Percentiles rank a stretch among this genome's conserved stretches.
These are phyloP conservation scores for Xylaria longipes DNA, from an alignment of 495 filamentous ascomycete species.

Conservation along the genomic window DNA sequence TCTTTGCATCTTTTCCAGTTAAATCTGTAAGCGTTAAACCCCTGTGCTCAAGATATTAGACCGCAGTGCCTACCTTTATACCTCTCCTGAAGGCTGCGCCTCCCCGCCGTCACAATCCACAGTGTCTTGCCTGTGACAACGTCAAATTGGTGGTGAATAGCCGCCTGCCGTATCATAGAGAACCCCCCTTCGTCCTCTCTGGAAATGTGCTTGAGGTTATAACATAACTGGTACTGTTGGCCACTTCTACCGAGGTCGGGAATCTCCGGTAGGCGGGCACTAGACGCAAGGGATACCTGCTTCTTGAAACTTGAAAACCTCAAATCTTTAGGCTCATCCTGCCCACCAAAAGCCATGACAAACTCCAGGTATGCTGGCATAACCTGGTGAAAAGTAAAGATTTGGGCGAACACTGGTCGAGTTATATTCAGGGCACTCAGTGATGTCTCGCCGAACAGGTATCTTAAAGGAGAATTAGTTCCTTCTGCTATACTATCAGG, in stretches of 20 bases:
- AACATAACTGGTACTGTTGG: constrained; percentile 1
- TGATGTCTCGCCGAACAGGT: neutral
- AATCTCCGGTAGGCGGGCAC: constrained; percentile 22
- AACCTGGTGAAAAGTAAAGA: constrained; percentile 53
- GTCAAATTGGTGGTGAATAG: constrained; percentile 56
- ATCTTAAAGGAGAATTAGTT: neutral
- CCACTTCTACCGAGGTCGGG: neutral
- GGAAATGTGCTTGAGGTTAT: neutral
- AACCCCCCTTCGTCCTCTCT: neutral
- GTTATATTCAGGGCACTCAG: constrained; percentile 32
- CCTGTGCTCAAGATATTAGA: neutral
- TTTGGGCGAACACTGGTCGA: constrained; percentile 40
- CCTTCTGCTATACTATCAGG: neutral
- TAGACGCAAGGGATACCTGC: constrained; percentile 44
- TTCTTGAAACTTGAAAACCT: constrained; percentile 38
- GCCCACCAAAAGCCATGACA: constrained; percentile 46
- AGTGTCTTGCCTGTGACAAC: constrained; percentile 42
- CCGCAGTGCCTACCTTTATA: constrained; percentile 31
- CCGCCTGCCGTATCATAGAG: constrained; percentile 46
- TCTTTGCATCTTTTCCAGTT: neutral
- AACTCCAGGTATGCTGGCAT: constrained; percentile 54
- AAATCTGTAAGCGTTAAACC: neutral
- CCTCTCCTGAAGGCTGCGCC: constrained; percentile 41
- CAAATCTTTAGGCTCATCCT: constrained; percentile 29
- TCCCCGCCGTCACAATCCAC: constrained; percentile 50